Evolutionary conservation across 2,329 filamentous ascomycete genomes (phyloP).

Genomic region (Apiospora hydei): DNA sequence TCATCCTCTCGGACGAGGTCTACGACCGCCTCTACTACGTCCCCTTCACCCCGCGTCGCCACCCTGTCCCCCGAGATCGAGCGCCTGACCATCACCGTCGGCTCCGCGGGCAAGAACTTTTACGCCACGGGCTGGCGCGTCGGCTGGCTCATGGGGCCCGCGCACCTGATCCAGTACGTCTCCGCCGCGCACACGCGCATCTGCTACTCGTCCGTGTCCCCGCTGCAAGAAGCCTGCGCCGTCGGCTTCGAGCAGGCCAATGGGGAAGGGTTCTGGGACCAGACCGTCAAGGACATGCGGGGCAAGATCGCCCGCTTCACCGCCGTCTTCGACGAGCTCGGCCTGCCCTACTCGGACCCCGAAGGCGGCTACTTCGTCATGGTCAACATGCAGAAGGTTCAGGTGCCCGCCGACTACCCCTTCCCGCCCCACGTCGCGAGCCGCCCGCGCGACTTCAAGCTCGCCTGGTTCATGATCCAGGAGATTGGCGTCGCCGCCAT

Average conservation of each 20-base stretch:
- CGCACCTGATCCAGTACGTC: conserved; percentile 89
- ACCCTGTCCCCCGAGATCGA: conserved; percentile 92
- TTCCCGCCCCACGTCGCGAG: conserved; percentile 90
- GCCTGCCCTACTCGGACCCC: conserved; percentile 84
- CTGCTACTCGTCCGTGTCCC: conserved; percentile 93
- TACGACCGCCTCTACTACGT: conserved; percentile 96
- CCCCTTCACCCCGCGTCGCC: conserved; percentile 87
- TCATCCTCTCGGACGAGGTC: conserved; percentile 91
- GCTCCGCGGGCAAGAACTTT: conserved; percentile 97
- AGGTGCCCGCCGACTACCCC: conserved; percentile 81
- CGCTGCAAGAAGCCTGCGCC: conserved; percentile 91
- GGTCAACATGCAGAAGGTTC: conserved; percentile 89
- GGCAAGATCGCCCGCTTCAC: conserved; percentile 89
- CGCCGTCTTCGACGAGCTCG: conserved; percentile 77
- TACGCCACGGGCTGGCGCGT: conserved; percentile 98
- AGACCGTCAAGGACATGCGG: conserved; percentile 86
- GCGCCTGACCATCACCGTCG: conserved; percentile 88
- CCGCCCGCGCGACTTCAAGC: conserved; percentile 90
- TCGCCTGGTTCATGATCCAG: conserved; percentile 96
- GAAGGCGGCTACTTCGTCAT: conserved; percentile 98
- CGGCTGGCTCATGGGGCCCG: conserved; percentile 89
- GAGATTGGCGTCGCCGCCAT: conserved; percentile 96
- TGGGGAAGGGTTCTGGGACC: conserved; percentile 83
- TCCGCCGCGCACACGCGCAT: conserved; percentile 93
- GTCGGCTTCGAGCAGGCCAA: conserved; percentile 95